Conservation (phyloP, 1,139 yeast species). For the Yamadazyma dendronema region DNA sequence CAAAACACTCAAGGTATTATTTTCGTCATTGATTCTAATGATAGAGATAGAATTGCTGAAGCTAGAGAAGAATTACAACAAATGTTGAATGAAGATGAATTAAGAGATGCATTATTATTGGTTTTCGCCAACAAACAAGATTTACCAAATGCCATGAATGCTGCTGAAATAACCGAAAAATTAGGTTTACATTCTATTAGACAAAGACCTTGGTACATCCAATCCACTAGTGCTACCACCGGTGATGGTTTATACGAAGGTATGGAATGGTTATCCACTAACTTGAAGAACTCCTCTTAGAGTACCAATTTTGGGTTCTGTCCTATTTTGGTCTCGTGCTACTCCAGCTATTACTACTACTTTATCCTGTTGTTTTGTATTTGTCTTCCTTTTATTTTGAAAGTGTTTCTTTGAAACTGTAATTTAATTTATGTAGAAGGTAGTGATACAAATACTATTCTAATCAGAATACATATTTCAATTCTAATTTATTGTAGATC, state of each 20-base stretch:
- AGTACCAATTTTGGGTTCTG: background rate
- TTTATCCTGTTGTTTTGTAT: background rate
- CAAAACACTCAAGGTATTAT: constrained; percentile 45
- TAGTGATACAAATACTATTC: background rate
- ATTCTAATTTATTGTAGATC: background rate
- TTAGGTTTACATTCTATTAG: constrained; percentile 43
- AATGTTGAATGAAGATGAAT: constrained; percentile 44
- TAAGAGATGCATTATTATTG: constrained; percentile 41
- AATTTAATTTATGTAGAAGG: constrained; percentile 2
- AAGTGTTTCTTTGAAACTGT: constrained; percentile 1
- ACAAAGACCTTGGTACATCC: constrained; percentile 46
- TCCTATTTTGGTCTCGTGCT: background rate
- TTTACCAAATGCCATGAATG: constrained; percentile 45
- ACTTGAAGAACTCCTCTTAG: constrained; percentile 28
- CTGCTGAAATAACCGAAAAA: constrained; percentile 44
- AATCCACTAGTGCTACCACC: constrained; percentile 43
- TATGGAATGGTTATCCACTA: constrained; percentile 43
- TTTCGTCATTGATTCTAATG: constrained; percentile 42
- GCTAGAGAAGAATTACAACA: constrained; percentile 46
- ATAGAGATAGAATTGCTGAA: constrained; percentile 45
- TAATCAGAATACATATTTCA: constrained; percentile 1
- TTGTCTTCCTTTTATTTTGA: background rate
- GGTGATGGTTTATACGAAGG: constrained; percentile 46
- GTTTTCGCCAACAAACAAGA: constrained; percentile 45
- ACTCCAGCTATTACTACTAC: too few relatives aligned